phyloP scores from a whole-genome alignment of 805 yeast species.

The Zygoascus bituminiphila region DNA sequence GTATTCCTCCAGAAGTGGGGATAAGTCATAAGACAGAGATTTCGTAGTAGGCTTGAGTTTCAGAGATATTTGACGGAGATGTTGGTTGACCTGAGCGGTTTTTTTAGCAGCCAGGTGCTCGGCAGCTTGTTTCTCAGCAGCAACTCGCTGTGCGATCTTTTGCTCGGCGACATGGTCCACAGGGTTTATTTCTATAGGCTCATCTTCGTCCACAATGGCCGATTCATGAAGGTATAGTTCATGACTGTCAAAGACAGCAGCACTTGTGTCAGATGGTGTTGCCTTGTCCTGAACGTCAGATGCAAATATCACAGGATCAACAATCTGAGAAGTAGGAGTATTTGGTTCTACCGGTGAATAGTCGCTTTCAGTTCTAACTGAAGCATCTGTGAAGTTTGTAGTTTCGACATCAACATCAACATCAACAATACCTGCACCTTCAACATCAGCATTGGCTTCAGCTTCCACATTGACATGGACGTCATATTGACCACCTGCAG shows the following conservation, averaged over 20 bases:
- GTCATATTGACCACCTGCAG: not conserved
- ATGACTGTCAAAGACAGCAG: not conserved
- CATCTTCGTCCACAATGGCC: conserved; percentile 4
- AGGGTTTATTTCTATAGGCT: not conserved
- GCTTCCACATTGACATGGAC: not conserved
- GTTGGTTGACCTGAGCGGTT: not conserved
- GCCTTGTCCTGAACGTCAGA: not conserved
- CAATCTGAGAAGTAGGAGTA: not conserved
- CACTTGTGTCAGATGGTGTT: not conserved
- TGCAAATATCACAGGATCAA: not conserved
- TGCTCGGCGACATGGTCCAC: conserved; percentile 2
- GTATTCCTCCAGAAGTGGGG: conserved; percentile 22
- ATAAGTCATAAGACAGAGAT: not conserved
- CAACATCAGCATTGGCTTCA: not conserved
- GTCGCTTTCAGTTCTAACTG: not conserved
- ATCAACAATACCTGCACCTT: not conserved
- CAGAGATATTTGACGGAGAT: not conserved
- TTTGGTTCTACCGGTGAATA: not conserved
- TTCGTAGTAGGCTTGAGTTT: not conserved
- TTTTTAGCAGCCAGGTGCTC: conserved; percentile 1
- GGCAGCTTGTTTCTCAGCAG: not conserved
- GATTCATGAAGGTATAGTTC: conserved; percentile 6
- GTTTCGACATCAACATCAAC: not conserved
- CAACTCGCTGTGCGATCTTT: conserved; percentile 3
- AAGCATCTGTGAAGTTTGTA: not conserved